A percentile compares a stretch with the other conserved stretches of the same genome.
phyloP scores from a whole-genome alignment of 208 protist genomes.

The Endotrypanum monterogeii region DNA sequence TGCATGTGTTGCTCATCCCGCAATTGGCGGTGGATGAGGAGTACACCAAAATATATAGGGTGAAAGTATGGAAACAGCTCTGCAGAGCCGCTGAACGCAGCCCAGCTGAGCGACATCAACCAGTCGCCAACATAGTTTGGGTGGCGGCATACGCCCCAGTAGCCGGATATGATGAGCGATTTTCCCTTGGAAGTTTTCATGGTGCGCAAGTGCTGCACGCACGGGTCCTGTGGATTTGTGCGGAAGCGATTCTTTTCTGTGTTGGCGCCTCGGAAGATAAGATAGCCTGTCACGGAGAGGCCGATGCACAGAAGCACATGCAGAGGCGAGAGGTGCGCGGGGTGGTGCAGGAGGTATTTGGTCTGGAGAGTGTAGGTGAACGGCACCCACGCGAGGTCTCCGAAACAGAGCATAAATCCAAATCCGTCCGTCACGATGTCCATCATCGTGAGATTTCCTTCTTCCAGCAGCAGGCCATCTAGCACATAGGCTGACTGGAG shows the following conservation, averaged over 20 bases:
- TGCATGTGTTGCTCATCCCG: slow-evolving; percentile 93
- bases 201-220: slow-evolving; percentile 66
- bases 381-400: slow-evolving; percentile 95
- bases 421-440: slow-evolving; percentile 97
- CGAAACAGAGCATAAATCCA: slow-evolving; percentile 97
- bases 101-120: slow-evolving; percentile 82
- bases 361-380: slow-evolving; percentile 96
- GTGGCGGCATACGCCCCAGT: slow-evolving; percentile 96
- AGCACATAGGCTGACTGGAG: slow-evolving; percentile 94
- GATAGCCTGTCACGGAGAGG: slow-evolving; percentile 65
- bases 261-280: slow-evolving; percentile 87
- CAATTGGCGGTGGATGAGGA: slow-evolving; percentile 94
- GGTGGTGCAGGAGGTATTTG: slow-evolving; percentile 88
- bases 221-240: slow-evolving; percentile 64
- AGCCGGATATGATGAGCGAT: slow-evolving; percentile 94
- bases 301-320: slow-evolving; percentile 45
- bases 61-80: slow-evolving; percentile 94
- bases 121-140: slow-evolving; percentile 97
- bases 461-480: slow-evolving; percentile 94
- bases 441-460: slow-evolving; percentile 94
- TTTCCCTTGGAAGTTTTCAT: slow-evolving; percentile 84
- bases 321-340: slow-evolving; percentile 38
- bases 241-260: slow-evolving; percentile 88
- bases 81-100: slow-evolving; percentile 57
- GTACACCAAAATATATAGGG: slow-evolving; percentile 91